Evolutionary conservation across 1,284 basidiomycete species (phyloP), one percentile per base, ranked within the genome.

Genomic region (Rhodotorula sp.): DNA sequence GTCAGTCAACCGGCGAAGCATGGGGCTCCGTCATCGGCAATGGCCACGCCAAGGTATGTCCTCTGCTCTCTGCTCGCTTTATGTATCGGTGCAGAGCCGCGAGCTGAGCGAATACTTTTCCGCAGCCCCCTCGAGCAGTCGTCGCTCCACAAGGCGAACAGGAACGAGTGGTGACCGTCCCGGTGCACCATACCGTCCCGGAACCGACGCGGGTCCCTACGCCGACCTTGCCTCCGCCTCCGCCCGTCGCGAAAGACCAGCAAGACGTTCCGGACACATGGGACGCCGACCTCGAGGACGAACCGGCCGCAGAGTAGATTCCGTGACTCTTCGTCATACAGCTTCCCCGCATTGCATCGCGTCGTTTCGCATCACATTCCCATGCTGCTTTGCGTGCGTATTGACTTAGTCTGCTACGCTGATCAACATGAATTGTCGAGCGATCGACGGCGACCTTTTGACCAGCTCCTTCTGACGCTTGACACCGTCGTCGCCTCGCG

Each of bases 61-160:
- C 16, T 16, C 29, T 23, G 5, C 46, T 3, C 26, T 8, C 26
- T 15, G 21, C 8, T 12, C 0, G 34, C 10, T 15, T 12, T 12
- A 5, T 14, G 3, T 20, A 15, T 10, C 31, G 5, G 39, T 15
- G 29, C 21, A 23, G 23, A 26, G 21, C 14, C 46, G 29, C 15
- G 21, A 14, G 10, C 6, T 16, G 39, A 43, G 39, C 10, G 39
- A 43, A 10, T 31, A 4, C 15, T 12, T 4, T 16, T 21, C 23
- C 26, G 31, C 64, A 74, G 73, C 74, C 72, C 10, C 74, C 72
- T 29, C 67, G 72, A n/a, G 74, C 74, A 12, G 74, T 73, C 48
- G 48, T 74, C 43, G 74, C 67, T 3, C 64, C 74, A 0, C 57
- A 39, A 5, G 63, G 62, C 52, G 66, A 67, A 48, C 65, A 59